Percentiles rank a stretch among this genome's conserved stretches.
Conservation (phyloP, 129 eudicot genomes). For the Lactuca saligna region DNA sequence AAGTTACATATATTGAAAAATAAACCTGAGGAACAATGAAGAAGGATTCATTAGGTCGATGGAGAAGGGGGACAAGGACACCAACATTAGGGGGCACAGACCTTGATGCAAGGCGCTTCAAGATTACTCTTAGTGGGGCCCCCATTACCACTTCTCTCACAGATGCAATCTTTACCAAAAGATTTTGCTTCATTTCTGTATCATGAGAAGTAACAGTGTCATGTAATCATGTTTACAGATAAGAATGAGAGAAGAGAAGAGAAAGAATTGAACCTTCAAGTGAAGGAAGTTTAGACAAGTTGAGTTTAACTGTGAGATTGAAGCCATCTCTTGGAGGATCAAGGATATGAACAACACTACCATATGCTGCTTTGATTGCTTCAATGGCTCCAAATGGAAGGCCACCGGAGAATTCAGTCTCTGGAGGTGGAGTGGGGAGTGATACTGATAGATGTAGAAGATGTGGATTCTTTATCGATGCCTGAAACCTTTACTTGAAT, state of each 20-base stretch:
- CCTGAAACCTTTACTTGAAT: conserved; percentile 44
- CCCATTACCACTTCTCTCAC: conserved; percentile 93
- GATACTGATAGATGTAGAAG: conserved; percentile 65
- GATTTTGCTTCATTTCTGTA: conserved; percentile 61
- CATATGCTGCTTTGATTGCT: conserved; percentile 84
- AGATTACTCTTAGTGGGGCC: conserved; percentile 74
- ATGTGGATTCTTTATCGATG: conserved; percentile 82
- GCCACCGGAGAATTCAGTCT: conserved; percentile 64
- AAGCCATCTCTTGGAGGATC: conserved; percentile 99
- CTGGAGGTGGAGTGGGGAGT: conserved; percentile 88
- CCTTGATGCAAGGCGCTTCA: conserved; percentile 71
- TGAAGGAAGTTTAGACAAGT: conserved; percentile 87
- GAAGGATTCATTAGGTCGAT: conserved; percentile 90
- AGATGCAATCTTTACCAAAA: conserved; percentile 79
- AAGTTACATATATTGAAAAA: conserved; percentile 8
- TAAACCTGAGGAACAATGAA: conserved; percentile 83
- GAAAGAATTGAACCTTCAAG: conserved; percentile 70
- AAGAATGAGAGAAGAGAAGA: conserved; percentile 6
- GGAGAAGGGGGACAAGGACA: conserved; percentile 71
- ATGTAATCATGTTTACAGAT: background rate
- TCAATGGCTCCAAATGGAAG: conserved; percentile 96
- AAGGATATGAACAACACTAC: conserved; percentile 68
- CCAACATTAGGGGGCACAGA: conserved; percentile 53
- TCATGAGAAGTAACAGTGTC: conserved; percentile 31
- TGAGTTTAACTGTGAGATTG: conserved; percentile 83